A percentile compares a stretch with the other conserved stretches of the same genome.
Evolutionary conservation across 805 yeast genomes (phyloP).

Genomic region (Candida dajiaensis): DNA sequence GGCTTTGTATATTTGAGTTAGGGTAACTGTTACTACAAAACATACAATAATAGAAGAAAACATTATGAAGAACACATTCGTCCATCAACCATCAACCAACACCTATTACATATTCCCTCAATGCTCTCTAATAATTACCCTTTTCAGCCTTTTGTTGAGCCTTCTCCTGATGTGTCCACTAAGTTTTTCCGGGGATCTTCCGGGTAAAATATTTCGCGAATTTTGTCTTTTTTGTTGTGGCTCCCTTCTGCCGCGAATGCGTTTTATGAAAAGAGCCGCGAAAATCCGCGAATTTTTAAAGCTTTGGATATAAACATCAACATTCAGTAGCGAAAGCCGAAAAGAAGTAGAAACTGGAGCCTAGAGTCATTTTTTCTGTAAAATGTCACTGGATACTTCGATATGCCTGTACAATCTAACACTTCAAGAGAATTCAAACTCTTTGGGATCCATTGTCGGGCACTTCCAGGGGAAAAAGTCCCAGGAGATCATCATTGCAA

Average conservation of each 20-base stretch:
- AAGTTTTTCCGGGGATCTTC: not conserved
- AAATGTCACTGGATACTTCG: conserved; percentile 10
- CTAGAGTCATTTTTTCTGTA: not conserved
- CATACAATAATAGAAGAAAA: no score
- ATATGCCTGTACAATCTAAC: conserved; percentile 65
- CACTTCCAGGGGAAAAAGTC: conserved; percentile 51
- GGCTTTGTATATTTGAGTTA: not conserved
- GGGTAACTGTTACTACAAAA: no score
- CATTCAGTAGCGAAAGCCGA: not conserved
- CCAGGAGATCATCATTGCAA: conserved; percentile 60
- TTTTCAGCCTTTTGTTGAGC: not conserved
- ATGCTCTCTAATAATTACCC: not conserved
- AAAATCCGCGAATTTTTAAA: not conserved
- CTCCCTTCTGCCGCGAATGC: no score
- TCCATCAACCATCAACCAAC: no score
- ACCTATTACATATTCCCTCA: no score
- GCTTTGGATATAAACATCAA: not conserved
- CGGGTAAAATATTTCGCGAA: not conserved
- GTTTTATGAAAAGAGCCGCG: not conserved
- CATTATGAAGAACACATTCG: no score
- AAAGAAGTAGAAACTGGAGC: not conserved
- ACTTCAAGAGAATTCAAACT: conserved; percentile 52
- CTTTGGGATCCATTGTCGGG: conserved; percentile 56
- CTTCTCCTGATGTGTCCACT: not conserved
- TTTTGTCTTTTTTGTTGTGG: no score